Evolutionary conservation across 306 rosid genomes (phyloP).

Genomic region (Cucurbita maxima): DNA sequence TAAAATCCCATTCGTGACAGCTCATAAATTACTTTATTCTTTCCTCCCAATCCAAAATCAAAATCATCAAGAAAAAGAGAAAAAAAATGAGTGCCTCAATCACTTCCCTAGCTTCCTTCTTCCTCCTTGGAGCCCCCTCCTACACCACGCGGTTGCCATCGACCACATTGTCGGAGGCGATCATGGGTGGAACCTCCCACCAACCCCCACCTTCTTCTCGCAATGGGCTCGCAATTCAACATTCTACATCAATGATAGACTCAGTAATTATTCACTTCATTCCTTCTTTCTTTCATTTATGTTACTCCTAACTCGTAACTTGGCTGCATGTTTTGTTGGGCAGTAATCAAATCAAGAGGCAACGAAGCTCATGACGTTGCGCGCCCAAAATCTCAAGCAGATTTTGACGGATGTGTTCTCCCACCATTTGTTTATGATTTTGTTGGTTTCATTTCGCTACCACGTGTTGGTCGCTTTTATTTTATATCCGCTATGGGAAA

Average conservation of each 20-base stretch:
- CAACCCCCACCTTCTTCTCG: background rate
- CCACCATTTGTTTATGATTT: background rate
- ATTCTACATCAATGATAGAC: background rate
- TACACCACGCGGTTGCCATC: background rate
- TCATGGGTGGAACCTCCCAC: conserved; percentile 6
- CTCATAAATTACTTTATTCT: no score
- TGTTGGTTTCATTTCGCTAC: no score
- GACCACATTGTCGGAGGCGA: background rate
- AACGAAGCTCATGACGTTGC: background rate
- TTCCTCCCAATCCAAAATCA: no score
- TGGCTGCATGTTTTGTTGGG: no score
- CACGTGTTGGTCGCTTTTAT: background rate
- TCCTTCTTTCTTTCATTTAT: no score
- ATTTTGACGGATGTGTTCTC: background rate
- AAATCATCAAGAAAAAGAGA: no score
- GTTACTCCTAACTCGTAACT: background rate
- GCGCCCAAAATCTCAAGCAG: background rate
- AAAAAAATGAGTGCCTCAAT: background rate
- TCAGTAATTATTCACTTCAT: background rate
- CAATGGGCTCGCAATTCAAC: background rate
- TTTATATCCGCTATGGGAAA: background rate
- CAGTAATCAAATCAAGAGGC: background rate
- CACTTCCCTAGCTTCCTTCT: background rate
- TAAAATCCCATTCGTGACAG: no score
- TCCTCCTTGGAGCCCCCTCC: background rate